A percentile compares a stretch with the other conserved stretches of the same genome.
These are phyloP conservation scores for Pseudocercospora fuligena DNA, from an alignment of 2,329 filamentous ascomycete species.

Conservation along the genomic window DNA sequence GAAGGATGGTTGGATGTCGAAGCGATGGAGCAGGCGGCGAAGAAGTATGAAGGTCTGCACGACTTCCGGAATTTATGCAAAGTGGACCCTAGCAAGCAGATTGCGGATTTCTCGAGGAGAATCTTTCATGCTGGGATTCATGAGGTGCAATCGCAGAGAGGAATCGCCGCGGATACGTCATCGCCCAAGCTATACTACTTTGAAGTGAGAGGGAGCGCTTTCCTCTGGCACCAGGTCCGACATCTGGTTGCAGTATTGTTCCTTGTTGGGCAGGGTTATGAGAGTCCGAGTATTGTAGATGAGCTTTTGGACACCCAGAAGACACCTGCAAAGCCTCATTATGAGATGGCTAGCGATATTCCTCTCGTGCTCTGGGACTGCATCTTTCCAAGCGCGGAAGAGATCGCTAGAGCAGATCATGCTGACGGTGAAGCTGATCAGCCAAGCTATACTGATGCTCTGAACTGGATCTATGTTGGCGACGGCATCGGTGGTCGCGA, in stretches of 20 bases:
- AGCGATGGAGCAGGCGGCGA: slow-evolving; percentile 82
- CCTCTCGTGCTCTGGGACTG: slow-evolving; percentile 97
- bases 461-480: slow-evolving; percentile 80
- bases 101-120: slow-evolving; percentile 77
- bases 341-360: slow-evolving; percentile 87
- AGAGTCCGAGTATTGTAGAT: slow-evolving; percentile 72
- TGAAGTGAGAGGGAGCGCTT: slow-evolving; percentile 85
- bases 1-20: slow-evolving; percentile 86
- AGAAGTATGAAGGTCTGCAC: slow-evolving; percentile 78
- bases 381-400: slow-evolving; percentile 69
- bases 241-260: slow-evolving; percentile 95
- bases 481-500: slow-evolving; percentile 58
- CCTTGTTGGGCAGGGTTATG: slow-evolving; percentile 85
- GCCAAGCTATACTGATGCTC: slow-evolving; percentile 58
- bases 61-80: slow-evolving; percentile 99
- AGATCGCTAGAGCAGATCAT: slow-evolving; percentile 45
- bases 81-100: slow-evolving; percentile 86
- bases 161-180: slow-evolving; percentile 9
- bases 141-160: slow-evolving; percentile 54
- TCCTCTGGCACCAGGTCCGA: slow-evolving; percentile 97
- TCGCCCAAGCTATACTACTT: slow-evolving; percentile 81
- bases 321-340: slow-evolving; percentile 78
- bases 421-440: slow-evolving; percentile 43
- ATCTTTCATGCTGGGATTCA: slow-evolving; percentile 83
- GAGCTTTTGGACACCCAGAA: slow-evolving; percentile 73